Conservation (phyloP, 257 asterid species). For the Catharanthus roseus region DNA sequence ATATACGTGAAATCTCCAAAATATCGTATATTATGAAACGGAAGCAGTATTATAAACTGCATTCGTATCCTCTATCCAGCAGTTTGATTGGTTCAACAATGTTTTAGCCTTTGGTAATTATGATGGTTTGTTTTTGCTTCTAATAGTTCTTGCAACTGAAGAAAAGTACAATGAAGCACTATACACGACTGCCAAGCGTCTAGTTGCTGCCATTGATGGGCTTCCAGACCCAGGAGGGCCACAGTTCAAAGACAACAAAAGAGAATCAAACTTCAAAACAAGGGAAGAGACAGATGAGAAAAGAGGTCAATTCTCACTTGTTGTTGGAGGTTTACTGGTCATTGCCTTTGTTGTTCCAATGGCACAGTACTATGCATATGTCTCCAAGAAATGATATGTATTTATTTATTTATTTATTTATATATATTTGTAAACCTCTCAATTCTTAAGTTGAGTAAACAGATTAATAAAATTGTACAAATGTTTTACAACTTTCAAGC, state of each 20-base stretch:
- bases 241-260: conserved; percentile 53
- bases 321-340: conserved; percentile 94
- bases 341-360: conserved; percentile 98
- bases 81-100: background rate
- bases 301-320: conserved; percentile 93
- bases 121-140: background rate
- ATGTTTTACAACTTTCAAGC: conserved; percentile 14
- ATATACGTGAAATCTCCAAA: too few species aligned
- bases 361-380: conserved; percentile 96
- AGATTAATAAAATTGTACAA: conserved; percentile 28
- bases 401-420: too few species aligned
- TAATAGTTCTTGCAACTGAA: conserved; percentile 82
- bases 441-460: conserved; percentile 12
- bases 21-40: too few species aligned
- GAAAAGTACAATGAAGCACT: conserved; percentile 96
- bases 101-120: background rate
- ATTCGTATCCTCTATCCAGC: background rate
- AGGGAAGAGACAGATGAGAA: conserved; percentile 91
- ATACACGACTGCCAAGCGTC: conserved; percentile 60
- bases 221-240: conserved; percentile 99
- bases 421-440: background rate
- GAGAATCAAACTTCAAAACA: conserved; percentile 94
- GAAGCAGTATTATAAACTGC: too few species aligned
- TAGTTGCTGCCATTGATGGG: conserved; percentile 87
- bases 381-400: conserved; percentile 70